Conservation (phyloP, 2,329 filamentous ascomycete genomes). For the Xylariaceae sp. region DNA sequence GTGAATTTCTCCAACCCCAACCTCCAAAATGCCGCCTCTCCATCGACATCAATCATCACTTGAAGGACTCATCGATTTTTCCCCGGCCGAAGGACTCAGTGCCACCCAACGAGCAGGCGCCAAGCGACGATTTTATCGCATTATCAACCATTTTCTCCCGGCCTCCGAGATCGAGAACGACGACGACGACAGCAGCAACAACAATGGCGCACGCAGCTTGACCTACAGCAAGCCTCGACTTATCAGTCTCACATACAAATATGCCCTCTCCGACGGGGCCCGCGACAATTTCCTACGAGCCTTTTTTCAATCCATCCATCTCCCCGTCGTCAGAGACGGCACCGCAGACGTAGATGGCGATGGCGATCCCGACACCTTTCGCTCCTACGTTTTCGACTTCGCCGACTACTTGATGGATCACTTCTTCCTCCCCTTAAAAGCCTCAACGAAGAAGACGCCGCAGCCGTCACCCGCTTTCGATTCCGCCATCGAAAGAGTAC, state of each 20-base stretch:
- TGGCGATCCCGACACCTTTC: constrained; percentile 15
- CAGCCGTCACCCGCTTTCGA: constrained; percentile 24
- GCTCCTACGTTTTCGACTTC: constrained; percentile 20
- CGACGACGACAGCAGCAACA: not conserved
- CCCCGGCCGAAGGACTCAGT: constrained; percentile 8
- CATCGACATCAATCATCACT: constrained; percentile 17
- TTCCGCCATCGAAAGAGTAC: constrained; percentile 20
- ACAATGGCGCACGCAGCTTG: constrained; percentile 6
- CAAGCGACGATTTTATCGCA: constrained; percentile 15
- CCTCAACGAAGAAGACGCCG: constrained; percentile 23
- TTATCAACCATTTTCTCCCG: constrained; percentile 18
- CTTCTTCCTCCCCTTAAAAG: constrained; percentile 28
- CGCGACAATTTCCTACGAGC: constrained; percentile 24
- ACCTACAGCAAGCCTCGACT: constrained; percentile 24
- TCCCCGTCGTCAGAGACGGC: constrained; percentile 10
- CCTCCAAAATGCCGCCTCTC: constrained; percentile 4
- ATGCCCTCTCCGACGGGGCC: constrained; percentile 22
- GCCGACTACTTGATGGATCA: constrained; percentile 26
- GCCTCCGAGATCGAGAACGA: constrained; percentile 5
- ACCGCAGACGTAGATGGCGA: constrained; percentile 7
- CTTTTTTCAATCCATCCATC: constrained; percentile 23
- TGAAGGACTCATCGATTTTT: constrained; percentile 14
- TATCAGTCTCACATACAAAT: constrained; percentile 25
- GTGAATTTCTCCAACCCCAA: too few relatives aligned
- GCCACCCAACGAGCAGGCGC: constrained; percentile 10